Percentiles rank a stretch among this genome's conserved stretches.
phyloP scores from a whole-genome alignment of 2,329 filamentous ascomycete genomes.

The Colletotrichum camelliae region DNA sequence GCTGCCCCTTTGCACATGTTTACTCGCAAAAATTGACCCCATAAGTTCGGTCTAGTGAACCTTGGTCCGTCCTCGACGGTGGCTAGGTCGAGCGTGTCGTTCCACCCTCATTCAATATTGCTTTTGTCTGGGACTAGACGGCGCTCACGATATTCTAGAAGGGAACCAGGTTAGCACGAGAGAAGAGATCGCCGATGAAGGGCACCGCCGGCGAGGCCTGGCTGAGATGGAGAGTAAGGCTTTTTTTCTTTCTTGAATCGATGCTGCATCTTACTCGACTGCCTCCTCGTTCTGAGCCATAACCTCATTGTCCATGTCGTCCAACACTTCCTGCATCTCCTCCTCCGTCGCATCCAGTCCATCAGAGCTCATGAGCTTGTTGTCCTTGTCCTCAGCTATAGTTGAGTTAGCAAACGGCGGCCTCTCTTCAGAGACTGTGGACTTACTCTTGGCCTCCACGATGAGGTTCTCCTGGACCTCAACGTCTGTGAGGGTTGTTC shows the following conservation, averaged over 20 bases:
- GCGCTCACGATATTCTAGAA: constrained; percentile 12
- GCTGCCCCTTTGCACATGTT: not conserved
- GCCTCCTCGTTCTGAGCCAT: constrained; percentile 27
- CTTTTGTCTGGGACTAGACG: constrained; percentile 3
- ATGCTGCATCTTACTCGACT: not conserved
- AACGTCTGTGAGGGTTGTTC: constrained; percentile 81
- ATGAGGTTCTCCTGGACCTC: constrained; percentile 92
- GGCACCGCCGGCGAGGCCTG: not conserved
- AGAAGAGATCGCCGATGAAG: not conserved
- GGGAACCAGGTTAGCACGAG: not conserved
- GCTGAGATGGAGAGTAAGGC: not conserved
- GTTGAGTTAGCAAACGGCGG: constrained; percentile 27
- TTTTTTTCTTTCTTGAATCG: not conserved
- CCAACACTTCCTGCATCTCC: constrained; percentile 61
- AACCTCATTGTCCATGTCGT: constrained; percentile 46
- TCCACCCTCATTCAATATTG: not conserved
- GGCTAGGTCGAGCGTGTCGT: not conserved
- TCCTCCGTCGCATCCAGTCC: constrained; percentile 69
- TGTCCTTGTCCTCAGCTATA: constrained; percentile 70
- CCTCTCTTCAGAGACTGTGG: not conserved
- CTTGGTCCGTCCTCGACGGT: not conserved
- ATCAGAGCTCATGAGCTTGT: constrained; percentile 71
- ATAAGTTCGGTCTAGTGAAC: not conserved
- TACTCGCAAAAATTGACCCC: not conserved
- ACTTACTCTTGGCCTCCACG: constrained; percentile 78